phyloP scores from a whole-genome alignment of 2,329 filamentous ascomycete genomes.

The Cladophialophora psammophila region DNA sequence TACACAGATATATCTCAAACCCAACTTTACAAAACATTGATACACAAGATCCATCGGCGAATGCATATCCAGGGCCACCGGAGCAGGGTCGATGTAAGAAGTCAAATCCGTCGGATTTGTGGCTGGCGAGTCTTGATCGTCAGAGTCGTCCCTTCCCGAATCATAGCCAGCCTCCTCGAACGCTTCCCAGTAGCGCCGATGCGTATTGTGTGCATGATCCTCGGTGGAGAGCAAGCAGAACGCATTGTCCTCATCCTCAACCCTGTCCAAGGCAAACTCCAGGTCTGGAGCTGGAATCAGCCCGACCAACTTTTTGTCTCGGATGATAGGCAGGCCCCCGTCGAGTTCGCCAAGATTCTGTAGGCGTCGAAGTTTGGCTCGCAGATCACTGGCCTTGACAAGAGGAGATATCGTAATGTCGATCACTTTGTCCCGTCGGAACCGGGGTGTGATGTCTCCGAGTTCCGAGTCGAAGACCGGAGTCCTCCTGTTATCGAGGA shows the following conservation, averaged over 20 bases:
- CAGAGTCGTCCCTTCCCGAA: constrained; percentile 65
- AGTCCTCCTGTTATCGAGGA: constrained; percentile 94
- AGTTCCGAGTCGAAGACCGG: constrained; percentile 89
- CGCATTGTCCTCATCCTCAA: constrained; percentile 70
- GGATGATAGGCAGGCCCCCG: constrained; percentile 85
- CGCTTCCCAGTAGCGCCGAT: constrained; percentile 33
- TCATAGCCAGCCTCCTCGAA: constrained; percentile 38
- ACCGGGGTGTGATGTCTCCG: constrained; percentile 80
- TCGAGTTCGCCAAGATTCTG: constrained; percentile 89
- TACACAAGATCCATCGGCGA: constrained; percentile 95
- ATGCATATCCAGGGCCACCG: constrained; percentile 84
- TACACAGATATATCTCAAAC: constrained; percentile 90
- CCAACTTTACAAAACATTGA: constrained; percentile 94
- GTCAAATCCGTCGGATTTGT: constrained; percentile 83
- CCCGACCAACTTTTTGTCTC: constrained; percentile 80
- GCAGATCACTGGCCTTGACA: constrained; percentile 77
- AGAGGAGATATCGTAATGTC: constrained; percentile 85
- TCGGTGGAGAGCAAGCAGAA: constrained; percentile 82
- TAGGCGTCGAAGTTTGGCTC: constrained; percentile 79
- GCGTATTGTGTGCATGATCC: constrained; percentile 54
- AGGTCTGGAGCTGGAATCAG: constrained; percentile 93
- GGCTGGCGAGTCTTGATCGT: constrained; percentile 65
- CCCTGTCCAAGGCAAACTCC: constrained; percentile 86
- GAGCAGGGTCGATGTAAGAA: constrained; percentile 88
- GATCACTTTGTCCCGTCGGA: constrained; percentile 79